Evolutionary conservation across 306 rosid species (phyloP).

Genomic region (Vigna hirtella): DNA sequence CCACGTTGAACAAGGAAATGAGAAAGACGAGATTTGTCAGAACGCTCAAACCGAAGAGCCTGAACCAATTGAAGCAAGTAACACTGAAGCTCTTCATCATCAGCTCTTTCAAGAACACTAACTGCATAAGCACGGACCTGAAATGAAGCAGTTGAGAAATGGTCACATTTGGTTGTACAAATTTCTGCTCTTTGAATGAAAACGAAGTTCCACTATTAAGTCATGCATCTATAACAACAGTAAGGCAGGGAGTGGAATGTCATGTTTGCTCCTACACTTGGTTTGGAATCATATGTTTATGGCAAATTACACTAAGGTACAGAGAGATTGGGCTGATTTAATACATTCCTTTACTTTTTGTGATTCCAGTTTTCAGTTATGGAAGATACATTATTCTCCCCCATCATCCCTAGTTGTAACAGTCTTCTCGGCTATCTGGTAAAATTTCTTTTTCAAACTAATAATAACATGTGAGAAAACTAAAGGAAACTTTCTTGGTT

Average conservation of each 20-base stretch:
- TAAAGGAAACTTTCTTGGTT: background rate
- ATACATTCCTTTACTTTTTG: slow-evolving; percentile 3
- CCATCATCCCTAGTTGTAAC: slow-evolving; percentile 10
- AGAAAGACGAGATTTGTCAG: slow-evolving; percentile 92
- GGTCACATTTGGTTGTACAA: slow-evolving; percentile 33
- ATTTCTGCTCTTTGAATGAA: slow-evolving; percentile 3
- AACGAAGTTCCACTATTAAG: slow-evolving; percentile 16
- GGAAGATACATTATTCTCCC: slow-evolving; percentile 29
- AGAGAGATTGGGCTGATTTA: slow-evolving; percentile 10
- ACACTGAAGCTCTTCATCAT: slow-evolving; percentile 96
- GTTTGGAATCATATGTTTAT: slow-evolving; percentile 13
- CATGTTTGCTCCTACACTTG: slow-evolving; percentile 32
- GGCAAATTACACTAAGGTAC: slow-evolving; percentile 16
- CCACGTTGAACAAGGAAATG: slow-evolving; percentile 94
- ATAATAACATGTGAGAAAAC: background rate
- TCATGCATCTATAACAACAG: no score
- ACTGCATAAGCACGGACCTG: slow-evolving; percentile 99
- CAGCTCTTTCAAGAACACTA: slow-evolving; percentile 98
- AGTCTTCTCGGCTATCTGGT: background rate
- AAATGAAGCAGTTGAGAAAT: slow-evolving; percentile 29
- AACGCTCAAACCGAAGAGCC: slow-evolving; percentile 97
- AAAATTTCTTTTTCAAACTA: slow-evolving; percentile 12
- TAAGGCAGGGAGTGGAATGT: background rate
- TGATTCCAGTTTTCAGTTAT: slow-evolving; percentile 13
- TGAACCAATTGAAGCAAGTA: slow-evolving; percentile 98